These are phyloP conservation scores for Tetracentron sinense DNA, from an alignment of 164 flowering plant species.

Conservation along the genomic window DNA sequence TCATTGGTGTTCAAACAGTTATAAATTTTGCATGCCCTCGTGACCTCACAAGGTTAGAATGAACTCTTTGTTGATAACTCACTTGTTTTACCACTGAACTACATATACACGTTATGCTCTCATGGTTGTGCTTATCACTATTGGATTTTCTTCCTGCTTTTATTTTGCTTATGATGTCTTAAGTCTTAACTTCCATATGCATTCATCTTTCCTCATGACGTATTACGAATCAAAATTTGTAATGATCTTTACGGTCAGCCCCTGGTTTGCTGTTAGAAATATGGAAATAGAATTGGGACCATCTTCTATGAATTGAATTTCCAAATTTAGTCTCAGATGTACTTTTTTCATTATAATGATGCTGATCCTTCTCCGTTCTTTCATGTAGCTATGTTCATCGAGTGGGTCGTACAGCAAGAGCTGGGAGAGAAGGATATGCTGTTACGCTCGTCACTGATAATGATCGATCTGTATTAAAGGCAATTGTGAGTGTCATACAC, in stretches of 20 bases:
- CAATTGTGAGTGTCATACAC: background rate
- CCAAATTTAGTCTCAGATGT: background rate
- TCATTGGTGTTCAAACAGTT: constrained; percentile 90
- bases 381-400: constrained; percentile 83
- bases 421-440: constrained; percentile 96
- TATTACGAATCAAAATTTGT: too few species aligned
- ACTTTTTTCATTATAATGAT: background rate
- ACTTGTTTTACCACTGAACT: too few species aligned
- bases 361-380: constrained; percentile 8
- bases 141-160: background rate
- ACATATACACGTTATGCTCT: too few species aligned
- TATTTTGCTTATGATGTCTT: background rate
- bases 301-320: too few species aligned
- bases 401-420: constrained; percentile 99
- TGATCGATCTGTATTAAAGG: constrained; percentile 79
- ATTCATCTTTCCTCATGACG: background rate
- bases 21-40: constrained; percentile 95
- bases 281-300: too few species aligned
- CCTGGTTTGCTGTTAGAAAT: too few species aligned
- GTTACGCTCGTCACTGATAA: constrained; percentile 91
- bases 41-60: constrained; percentile 66
- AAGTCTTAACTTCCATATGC: background rate
- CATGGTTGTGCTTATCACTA: too few species aligned
- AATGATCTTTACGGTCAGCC: too few species aligned
- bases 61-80: background rate